phyloP scores from a whole-genome alignment of 1,284 basidiomycete genomes.

The Tremellales sp. region DNA sequence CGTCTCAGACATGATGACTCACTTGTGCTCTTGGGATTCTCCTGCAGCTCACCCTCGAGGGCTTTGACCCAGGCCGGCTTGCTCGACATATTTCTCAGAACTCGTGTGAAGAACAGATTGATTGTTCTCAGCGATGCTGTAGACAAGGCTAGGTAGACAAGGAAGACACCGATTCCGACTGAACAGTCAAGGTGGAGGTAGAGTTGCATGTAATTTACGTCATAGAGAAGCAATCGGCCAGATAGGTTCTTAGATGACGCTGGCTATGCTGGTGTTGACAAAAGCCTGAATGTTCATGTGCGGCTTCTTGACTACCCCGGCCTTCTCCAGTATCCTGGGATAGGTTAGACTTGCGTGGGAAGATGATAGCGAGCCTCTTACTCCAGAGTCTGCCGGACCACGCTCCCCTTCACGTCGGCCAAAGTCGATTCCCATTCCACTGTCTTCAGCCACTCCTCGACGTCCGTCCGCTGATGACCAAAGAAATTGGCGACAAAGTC shows the following conservation, averaged over 20 bases:
- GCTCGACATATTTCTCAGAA: constrained; percentile 4
- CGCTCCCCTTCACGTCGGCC: constrained; percentile 57
- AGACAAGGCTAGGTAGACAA: no score
- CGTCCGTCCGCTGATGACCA: constrained; percentile 63
- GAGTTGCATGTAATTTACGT: not conserved
- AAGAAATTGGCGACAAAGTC: constrained; percentile 73
- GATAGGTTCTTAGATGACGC: constrained; percentile 40
- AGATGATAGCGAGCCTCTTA: constrained; percentile 42
- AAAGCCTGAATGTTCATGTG: constrained; percentile 61
- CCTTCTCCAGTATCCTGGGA: constrained; percentile 64
- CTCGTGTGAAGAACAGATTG: constrained; percentile 6
- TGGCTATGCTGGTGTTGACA: constrained; percentile 58
- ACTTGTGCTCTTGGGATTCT: constrained; percentile 31
- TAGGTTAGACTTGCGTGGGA: not conserved
- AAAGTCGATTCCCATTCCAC: constrained; percentile 71
- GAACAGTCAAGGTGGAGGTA: not conserved
- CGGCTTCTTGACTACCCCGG: constrained; percentile 66
- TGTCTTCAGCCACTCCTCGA: constrained; percentile 72
- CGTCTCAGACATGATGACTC: no score
- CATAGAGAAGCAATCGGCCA: no score
- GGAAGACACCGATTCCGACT: no score
- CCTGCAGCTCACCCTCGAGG: constrained; percentile 33
- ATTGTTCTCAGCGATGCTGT: not conserved
- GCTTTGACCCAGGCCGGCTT: constrained; percentile 32
- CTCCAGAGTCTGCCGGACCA: constrained; percentile 67